Evolutionary conservation across 495 filamentous ascomycete species (phyloP).

Genomic region (Neohortaea acidophila): DNA sequence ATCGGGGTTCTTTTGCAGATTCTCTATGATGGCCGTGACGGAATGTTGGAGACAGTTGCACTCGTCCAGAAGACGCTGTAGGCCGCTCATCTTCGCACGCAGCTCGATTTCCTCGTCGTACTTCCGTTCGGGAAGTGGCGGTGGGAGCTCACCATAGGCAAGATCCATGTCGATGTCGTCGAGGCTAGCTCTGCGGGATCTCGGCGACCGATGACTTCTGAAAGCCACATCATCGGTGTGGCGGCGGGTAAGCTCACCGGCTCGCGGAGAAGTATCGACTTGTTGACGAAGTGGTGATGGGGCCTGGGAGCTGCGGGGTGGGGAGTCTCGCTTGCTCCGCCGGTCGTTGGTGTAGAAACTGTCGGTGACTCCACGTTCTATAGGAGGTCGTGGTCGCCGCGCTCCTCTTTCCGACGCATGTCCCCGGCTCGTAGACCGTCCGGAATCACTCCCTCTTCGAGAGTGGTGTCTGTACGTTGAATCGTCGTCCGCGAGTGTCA

Average conservation of each 20-base stretch:
- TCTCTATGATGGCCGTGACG: slow-evolving; percentile 68
- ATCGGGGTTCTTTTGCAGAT: slow-evolving; percentile 79
- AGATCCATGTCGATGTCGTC: slow-evolving; percentile 72
- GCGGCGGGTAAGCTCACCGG: slow-evolving; percentile 21
- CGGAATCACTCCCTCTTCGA: slow-evolving; percentile 5
- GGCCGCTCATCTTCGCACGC: slow-evolving; percentile 45
- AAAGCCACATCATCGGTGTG: slow-evolving; percentile 22
- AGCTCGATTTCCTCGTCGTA: slow-evolving; percentile 43
- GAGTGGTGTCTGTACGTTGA: slow-evolving; percentile 32
- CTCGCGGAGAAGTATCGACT: slow-evolving; percentile 3
- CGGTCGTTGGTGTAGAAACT: slow-evolving; percentile 26
- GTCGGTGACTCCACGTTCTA: slow-evolving; percentile 26
- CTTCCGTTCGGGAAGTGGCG: slow-evolving; percentile 28
- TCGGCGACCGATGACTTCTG: neutral
- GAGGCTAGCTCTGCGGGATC: slow-evolving; percentile 29
- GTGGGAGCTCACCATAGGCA: slow-evolving; percentile 63
- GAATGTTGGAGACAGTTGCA: slow-evolving; percentile 76
- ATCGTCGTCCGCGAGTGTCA: slow-evolving; percentile 38
- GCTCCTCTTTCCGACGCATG: slow-evolving; percentile 10
- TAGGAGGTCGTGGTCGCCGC: slow-evolving; percentile 14
- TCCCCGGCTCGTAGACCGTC: neutral
- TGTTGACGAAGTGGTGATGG: slow-evolving; percentile 18
- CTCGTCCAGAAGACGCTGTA: slow-evolving; percentile 63
- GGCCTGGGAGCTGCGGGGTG: slow-evolving; percentile 8
- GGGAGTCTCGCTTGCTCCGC: too few relatives aligned